A percentile compares a stretch with the other conserved stretches of the same genome.
Conservation (phyloP, 2,329 filamentous ascomycete species). For the Thermomyces lanuginosus region DNA sequence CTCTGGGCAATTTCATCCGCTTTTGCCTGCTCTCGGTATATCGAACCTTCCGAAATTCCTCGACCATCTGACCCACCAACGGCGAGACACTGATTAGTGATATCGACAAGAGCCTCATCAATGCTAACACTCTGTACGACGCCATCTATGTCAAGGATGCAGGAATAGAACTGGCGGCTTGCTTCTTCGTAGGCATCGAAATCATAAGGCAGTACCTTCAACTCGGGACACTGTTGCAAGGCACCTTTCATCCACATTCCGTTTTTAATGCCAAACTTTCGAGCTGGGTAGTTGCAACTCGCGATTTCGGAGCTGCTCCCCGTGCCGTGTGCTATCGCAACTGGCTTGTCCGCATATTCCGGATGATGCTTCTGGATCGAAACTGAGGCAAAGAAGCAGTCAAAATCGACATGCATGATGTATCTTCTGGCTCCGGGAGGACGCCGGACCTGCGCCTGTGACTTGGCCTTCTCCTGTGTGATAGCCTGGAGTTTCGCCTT, state of each 20-base stretch:
- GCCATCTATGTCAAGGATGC: conserved; percentile 62
- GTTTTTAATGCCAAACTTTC: conserved; percentile 76
- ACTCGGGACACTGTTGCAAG: conserved; percentile 60
- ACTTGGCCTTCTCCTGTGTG: conserved; percentile 48
- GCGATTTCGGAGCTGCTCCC: conserved; percentile 87
- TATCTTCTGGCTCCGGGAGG: conserved; percentile 55
- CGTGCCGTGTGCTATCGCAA: conserved; percentile 73
- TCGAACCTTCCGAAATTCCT: conserved; percentile 48
- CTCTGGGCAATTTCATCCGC: conserved; percentile 53
- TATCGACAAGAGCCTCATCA: conserved; percentile 82
- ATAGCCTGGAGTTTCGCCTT: conserved; percentile 76
- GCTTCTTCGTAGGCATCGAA: conserved; percentile 90
- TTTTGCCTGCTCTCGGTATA: conserved; percentile 62
- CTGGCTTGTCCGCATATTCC: conserved; percentile 59
- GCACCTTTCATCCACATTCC: conserved; percentile 99
- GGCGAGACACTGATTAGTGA: conserved; percentile 52
- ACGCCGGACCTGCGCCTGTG: conserved; percentile 34
- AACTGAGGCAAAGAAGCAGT: conserved; percentile 94
- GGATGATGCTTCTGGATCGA: conserved; percentile 63
- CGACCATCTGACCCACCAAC: conserved; percentile 50
- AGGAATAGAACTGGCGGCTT: conserved; percentile 72
- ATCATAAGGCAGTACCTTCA: conserved; percentile 88
- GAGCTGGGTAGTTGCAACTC: conserved; percentile 88
- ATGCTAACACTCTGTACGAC: conserved; percentile 92
- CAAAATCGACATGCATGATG: conserved; percentile 91